Percentiles rank a stretch among this genome's conserved stretches.
phyloP scores from a whole-genome alignment of 495 filamentous ascomycete species.

The Penicillium mononematosum region DNA sequence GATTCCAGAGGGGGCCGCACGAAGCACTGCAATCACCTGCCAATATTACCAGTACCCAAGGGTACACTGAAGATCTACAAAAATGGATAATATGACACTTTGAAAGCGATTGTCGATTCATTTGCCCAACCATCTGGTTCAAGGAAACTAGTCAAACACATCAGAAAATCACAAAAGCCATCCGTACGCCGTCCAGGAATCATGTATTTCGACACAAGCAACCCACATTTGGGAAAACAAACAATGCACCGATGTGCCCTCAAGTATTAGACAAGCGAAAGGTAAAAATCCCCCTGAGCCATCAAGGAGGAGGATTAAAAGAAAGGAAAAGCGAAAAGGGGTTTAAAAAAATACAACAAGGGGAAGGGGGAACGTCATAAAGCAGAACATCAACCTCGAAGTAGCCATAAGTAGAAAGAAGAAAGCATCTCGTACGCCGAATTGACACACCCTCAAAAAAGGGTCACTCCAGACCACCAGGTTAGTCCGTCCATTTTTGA shows the following conservation, averaged over 20 bases:
- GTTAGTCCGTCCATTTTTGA: constrained; percentile 40
- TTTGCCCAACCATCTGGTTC: constrained; percentile 21
- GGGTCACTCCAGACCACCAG: constrained; percentile 32
- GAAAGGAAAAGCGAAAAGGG: constrained; percentile 3
- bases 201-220: constrained; percentile 32
- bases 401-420: constrained; percentile 18
- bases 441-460: constrained; percentile 32
- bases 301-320: constrained; percentile 21
- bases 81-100: not conserved
- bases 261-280: constrained; percentile 37
- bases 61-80: not conserved
- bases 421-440: constrained; percentile 32
- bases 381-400: constrained; percentile 31
- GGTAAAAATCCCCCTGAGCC: constrained; percentile 20
- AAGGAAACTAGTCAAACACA: constrained; percentile 25
- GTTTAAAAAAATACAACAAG: constrained; percentile 24
- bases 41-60: not conserved
- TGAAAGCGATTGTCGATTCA: constrained; percentile 20
- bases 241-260: constrained; percentile 27
- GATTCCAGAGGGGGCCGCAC: not conserved
- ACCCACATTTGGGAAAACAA: constrained; percentile 19
- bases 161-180: constrained; percentile 25
- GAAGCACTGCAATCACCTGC: not conserved
- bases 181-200: constrained; percentile 29
- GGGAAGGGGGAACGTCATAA: constrained; percentile 26